Conservation (phyloP, 2,329 filamentous ascomycete genomes). For the Apiospora koreana region DNA sequence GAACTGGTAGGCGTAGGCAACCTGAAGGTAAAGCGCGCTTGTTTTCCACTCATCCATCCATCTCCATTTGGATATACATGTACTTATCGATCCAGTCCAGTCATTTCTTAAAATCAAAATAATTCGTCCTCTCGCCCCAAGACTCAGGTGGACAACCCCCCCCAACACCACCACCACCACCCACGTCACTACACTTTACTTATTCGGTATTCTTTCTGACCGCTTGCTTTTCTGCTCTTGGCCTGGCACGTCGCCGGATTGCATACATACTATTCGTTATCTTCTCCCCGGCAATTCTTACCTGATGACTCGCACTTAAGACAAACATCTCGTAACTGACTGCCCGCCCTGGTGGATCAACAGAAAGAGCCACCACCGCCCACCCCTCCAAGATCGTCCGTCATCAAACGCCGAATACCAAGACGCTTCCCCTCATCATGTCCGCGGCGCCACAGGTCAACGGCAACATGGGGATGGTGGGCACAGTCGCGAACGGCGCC, state of each 20-base stretch:
- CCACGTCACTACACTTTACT: not conserved
- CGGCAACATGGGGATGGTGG: slow-evolving; percentile 31
- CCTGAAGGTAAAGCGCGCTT: not conserved
- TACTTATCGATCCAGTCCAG: not conserved
- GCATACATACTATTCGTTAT: not conserved
- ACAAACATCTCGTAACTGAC: slow-evolving; percentile 13
- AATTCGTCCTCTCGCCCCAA: not conserved
- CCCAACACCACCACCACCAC: not conserved
- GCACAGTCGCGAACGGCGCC: slow-evolving; percentile 39
- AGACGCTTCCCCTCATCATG: not conserved
- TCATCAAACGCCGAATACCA: slow-evolving; percentile 17
- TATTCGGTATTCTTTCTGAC: not conserved
- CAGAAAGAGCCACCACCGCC: slow-evolving; percentile 22
- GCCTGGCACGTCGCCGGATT: not conserved
- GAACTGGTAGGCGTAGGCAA: too few species aligned
- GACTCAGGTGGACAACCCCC: too few species aligned
- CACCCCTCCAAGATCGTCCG: slow-evolving; percentile 27
- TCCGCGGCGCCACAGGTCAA: slow-evolving; percentile 4
- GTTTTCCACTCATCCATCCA: not conserved
- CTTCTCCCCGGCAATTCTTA: not conserved
- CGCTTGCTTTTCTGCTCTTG: not conserved
- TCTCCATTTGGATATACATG: not conserved
- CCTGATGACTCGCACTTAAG: slow-evolving; percentile 30
- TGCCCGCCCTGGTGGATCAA: slow-evolving; percentile 18
- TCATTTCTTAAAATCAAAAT: not conserved